Evolutionary conservation across 106 monocot species (phyloP).

Genomic region (Dioscorea dumetorum): DNA sequence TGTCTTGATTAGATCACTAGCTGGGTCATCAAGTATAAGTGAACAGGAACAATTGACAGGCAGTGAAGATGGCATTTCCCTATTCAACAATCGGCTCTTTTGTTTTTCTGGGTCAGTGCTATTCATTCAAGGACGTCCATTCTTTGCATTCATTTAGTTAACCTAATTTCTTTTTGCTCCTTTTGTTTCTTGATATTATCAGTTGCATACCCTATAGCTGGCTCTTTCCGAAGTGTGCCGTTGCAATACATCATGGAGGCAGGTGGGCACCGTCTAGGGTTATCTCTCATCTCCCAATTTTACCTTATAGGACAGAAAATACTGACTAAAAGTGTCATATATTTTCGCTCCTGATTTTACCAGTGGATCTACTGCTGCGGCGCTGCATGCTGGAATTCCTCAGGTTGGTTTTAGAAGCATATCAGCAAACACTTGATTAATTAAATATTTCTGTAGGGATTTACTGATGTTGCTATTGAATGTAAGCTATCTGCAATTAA

Average conservation of each 20-base stretch:
- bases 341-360: neutral
- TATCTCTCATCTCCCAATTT: neutral
- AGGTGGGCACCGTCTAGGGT: slow-evolving; percentile 32
- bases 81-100: slow-evolving; percentile 52
- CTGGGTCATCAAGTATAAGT: no score
- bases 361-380: slow-evolving; percentile 94
- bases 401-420: slow-evolving; percentile 39
- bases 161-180: neutral
- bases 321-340: neutral
- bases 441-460: no score
- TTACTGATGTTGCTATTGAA: no score
- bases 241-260: slow-evolving; percentile 88
- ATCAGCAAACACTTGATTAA: neutral
- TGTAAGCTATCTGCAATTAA: no score
- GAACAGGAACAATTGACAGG: neutral
- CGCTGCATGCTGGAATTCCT: slow-evolving; percentile 71
- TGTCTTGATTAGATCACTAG: slow-evolving; percentile 35
- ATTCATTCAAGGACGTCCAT: neutral
- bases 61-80: slow-evolving; percentile 19
- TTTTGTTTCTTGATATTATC: slow-evolving; percentile 9
- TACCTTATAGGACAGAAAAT: neutral
- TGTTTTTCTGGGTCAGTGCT: slow-evolving; percentile 81
- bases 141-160: neutral
- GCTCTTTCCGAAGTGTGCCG: slow-evolving; percentile 79
- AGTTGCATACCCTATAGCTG: slow-evolving; percentile 68